Percentiles rank a stretch among this genome's conserved stretches.
Conservation (phyloP, 2,329 filamentous ascomycete species). For the Calonectria honghensis region DNA sequence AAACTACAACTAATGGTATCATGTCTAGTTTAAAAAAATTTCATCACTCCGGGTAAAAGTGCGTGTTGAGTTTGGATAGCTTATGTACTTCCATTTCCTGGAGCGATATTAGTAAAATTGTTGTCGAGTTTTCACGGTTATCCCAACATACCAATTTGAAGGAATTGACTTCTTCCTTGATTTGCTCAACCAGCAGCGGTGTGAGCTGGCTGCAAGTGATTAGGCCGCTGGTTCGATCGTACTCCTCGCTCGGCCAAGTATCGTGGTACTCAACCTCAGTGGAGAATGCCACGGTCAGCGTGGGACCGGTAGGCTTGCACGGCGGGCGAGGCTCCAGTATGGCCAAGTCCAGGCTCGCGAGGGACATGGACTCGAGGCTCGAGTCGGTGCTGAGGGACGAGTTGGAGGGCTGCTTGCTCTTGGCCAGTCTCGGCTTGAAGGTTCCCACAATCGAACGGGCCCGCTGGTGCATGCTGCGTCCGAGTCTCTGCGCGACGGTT, state of each 20-base stretch:
- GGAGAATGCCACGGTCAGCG: background rate
- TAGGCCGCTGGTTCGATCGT: conserved; percentile 2
- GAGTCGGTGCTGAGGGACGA: background rate
- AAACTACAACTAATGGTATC: background rate
- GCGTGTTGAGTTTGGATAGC: conserved; percentile 14
- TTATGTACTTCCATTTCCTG: conserved; percentile 24
- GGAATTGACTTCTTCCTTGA: conserved; percentile 10
- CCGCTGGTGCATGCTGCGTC: conserved; percentile 10
- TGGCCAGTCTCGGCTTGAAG: background rate
- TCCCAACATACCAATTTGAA: background rate
- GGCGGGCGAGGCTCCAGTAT: background rate
- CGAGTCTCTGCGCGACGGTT: background rate
- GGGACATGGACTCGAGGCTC: background rate
- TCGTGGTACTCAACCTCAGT: background rate
- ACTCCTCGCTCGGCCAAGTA: conserved; percentile 7
- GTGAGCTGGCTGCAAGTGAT: conserved; percentile 13
- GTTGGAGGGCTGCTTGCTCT: conserved; percentile 5
- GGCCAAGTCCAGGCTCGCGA: background rate
- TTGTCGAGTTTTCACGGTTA: too few species aligned
- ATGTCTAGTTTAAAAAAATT: background rate
- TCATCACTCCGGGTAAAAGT: conserved; percentile 8
- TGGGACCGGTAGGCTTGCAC: background rate
- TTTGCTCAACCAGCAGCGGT: background rate
- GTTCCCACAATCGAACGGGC: conserved; percentile 5
- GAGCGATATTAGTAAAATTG: background rate